Conservation (phyloP, 192 early-diverging fungal species). For the Mortierella claussenii region DNA sequence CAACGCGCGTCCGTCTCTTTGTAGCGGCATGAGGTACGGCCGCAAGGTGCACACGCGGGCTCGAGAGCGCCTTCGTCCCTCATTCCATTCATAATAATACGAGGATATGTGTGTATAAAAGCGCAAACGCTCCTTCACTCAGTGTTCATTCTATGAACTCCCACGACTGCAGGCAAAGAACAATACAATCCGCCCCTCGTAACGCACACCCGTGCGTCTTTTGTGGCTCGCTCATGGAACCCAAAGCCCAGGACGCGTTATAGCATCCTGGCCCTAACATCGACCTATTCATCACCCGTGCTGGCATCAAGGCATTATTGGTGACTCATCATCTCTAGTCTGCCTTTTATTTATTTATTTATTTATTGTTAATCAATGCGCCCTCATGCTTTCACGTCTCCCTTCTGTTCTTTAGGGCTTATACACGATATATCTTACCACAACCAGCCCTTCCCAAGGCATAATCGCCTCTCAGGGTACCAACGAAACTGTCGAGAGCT, state of each 20-base stretch:
- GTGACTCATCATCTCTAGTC: too few relatives aligned
- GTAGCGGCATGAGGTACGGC: too few relatives aligned
- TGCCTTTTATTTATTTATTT: too few relatives aligned
- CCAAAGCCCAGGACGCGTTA: conserved; percentile 20
- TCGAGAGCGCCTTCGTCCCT: too few relatives aligned
- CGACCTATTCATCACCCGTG: conserved; percentile 10
- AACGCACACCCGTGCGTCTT: conserved; percentile 26
- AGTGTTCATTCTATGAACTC: too few relatives aligned
- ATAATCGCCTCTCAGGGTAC: conserved; percentile 20
- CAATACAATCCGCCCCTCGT: not conserved
- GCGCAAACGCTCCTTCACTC: too few relatives aligned
- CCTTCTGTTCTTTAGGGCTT: conserved; percentile 8
- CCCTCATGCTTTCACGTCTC: not conserved
- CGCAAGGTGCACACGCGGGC: too few relatives aligned
- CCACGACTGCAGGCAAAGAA: not conserved
- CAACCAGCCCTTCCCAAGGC: conserved; percentile 40
- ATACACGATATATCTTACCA: conserved; percentile 27
- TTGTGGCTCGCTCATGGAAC: conserved; percentile 38
- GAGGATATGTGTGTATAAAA: too few relatives aligned
- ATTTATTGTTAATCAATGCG: too few relatives aligned
- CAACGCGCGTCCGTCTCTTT: too few relatives aligned
- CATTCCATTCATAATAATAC: too few relatives aligned
- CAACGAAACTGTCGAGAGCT: conserved; percentile 14
- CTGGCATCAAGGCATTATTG: conserved; percentile 29
- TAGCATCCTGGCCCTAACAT: conserved; percentile 7